Percentiles rank a stretch among this genome's conserved stretches.
Evolutionary conservation across 306 rosid species (phyloP).

Genomic region (Acacia crassicarpa): DNA sequence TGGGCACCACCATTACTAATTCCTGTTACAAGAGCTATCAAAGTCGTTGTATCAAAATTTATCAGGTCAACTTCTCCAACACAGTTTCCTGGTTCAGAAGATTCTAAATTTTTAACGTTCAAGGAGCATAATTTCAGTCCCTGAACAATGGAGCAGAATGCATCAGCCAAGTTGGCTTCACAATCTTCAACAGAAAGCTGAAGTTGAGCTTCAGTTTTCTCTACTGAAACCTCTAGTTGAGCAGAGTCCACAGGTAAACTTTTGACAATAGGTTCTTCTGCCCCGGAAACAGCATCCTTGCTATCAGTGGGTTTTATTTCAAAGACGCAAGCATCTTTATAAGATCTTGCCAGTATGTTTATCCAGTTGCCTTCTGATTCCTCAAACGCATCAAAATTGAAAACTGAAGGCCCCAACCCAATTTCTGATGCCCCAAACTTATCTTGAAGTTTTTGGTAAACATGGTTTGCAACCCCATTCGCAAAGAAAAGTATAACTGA

Average conservation of each 20-base stretch:
- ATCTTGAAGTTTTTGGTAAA: constrained; percentile 46
- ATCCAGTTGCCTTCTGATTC: constrained; percentile 69
- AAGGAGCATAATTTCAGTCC: constrained; percentile 43
- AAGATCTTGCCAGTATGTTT: constrained; percentile 56
- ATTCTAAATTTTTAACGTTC: constrained; percentile 24
- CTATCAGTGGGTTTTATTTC: constrained; percentile 49
- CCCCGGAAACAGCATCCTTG: constrained; percentile 25
- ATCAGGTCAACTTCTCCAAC: constrained; percentile 48
- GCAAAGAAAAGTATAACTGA: constrained; percentile 82
- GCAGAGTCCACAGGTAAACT: constrained; percentile 31
- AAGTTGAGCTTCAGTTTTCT: constrained; percentile 26
- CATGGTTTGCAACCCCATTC: constrained; percentile 46
- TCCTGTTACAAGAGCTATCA: constrained; percentile 85
- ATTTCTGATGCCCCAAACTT: constrained; percentile 63
- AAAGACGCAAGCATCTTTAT: constrained; percentile 53
- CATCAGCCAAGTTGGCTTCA: constrained; percentile 35
- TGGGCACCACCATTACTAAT: constrained; percentile 75
- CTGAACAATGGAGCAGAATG: constrained; percentile 47
- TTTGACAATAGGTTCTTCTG: constrained; percentile 28
- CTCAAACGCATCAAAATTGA: constrained; percentile 49
- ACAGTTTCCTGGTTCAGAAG: constrained; percentile 7
- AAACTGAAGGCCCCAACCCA: constrained; percentile 49
- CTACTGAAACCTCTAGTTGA: constrained; percentile 28
- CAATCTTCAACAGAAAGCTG: constrained; percentile 23
- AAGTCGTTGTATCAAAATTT: constrained; percentile 88